A percentile compares a stretch with the other conserved stretches of the same genome.
Evolutionary conservation across 208 protist species (phyloP).

Genomic region (Phytomonas francai): DNA sequence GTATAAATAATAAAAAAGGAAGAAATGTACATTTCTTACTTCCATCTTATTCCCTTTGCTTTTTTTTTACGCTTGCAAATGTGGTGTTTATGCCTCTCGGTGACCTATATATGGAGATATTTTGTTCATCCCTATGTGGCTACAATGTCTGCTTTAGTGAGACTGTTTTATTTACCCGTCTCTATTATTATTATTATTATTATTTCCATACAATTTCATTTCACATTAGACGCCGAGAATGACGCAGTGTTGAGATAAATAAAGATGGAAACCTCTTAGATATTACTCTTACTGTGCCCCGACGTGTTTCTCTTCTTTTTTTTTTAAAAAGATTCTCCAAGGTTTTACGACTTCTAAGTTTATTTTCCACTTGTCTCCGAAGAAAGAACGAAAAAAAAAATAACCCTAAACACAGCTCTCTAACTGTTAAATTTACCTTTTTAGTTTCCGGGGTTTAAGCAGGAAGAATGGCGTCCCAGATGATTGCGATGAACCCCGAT

Average conservation of each 20-base stretch:
- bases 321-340: too few relatives aligned
- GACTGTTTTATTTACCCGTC: neutral
- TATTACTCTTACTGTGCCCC: neutral
- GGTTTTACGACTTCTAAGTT: neutral
- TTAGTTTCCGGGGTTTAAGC: too few relatives aligned
- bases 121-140: neutral
- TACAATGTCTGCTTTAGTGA: neutral
- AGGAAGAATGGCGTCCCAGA: constrained; percentile 59
- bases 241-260: neutral
- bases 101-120: neutral
- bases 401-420: neutral
- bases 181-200: neutral
- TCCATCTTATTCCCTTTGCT: neutral
- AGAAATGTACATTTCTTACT: neutral
- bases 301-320: neutral
- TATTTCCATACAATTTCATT: neutral
- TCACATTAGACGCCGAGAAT: neutral
- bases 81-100: neutral
- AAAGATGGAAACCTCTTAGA: neutral
- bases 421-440: too few relatives aligned
- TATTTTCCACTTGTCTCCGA: too few relatives aligned
- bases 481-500: constrained; percentile 86
- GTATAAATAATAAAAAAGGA: constrained; percentile 11
- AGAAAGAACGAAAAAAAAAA: too few relatives aligned
- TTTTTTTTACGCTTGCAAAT: neutral